Evolutionary conservation across 2,329 filamentous ascomycete genomes (phyloP), one percentile per base, ranked within the genome.

Genomic region (Aphanocladium album): DNA sequence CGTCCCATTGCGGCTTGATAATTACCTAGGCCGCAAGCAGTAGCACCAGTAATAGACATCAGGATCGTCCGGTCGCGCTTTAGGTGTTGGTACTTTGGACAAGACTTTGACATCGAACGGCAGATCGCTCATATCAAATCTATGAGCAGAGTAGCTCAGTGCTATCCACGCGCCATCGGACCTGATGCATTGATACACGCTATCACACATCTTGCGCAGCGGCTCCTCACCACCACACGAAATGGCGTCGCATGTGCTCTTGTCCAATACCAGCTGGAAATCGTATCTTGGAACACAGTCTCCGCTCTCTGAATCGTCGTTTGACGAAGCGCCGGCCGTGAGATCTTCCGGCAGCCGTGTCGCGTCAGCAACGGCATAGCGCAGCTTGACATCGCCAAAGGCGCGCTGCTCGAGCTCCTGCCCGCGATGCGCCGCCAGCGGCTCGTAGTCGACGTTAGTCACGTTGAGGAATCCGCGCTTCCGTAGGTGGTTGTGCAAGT

Each of bases 371-470:
- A 80, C 74, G 5, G 67, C 64, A 60, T 82, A 82, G 25, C 68
- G 67, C 72, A 76, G 79, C 17, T 61, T 62, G 3, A 80, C 72
- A 60, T 81, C 73, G 19, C 78, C 77, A 63, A 82, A 82, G 1
- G 66, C 70, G 6, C 64, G 54, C 27, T 65, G 53, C 64, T 82
- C 79, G 2, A 77, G 69, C 33, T 73, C 65, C 3, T 70, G 73
- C 1, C 79, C 79, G 30, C 77, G 74, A 23, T 76, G 71, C 9
- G 77, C 68, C 6, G 80, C 80, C 7, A 79, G 70, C 5, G 79
- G 79, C 65, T 81, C 79, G 63, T 78, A 82, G 67, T 82, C 80
- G 62, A 80, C 67, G 62, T 82, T 82, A 7, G 77, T 78, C 19
- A 82, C 70, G 64, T 77, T 65, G 2, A 57, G n/a, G 62, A 78